Evolutionary conservation across 192 early-diverging fungal genomes (phyloP).

Genomic region (Kappamyces sp.): DNA sequence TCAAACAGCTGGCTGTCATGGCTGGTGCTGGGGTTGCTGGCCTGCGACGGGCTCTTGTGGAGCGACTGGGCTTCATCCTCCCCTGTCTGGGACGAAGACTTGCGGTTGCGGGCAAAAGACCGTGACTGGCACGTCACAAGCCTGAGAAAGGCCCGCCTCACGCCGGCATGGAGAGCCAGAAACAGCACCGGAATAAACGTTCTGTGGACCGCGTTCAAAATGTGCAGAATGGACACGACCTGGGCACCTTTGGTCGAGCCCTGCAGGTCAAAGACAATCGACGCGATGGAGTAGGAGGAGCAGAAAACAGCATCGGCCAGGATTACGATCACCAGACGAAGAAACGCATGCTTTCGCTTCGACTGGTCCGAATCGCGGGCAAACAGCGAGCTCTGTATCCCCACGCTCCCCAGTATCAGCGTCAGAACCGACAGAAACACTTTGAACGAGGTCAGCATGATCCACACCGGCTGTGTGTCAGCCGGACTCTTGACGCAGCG

Average conservation of each 20-base stretch:
- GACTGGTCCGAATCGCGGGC: not conserved
- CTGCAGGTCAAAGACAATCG: not conserved
- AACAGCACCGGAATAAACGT: slow-evolving; percentile 2
- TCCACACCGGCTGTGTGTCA: too few relatives aligned
- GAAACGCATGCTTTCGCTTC: not conserved
- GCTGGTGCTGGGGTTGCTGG: not conserved
- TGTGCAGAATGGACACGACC: not conserved
- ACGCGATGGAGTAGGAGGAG: not conserved
- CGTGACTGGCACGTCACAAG: not conserved
- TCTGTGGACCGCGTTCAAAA: not conserved
- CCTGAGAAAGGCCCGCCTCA: not conserved
- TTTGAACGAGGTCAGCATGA: too few relatives aligned
- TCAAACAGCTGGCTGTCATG: slow-evolving; percentile 3
- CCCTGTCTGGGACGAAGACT: not conserved
- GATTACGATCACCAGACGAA: not conserved
- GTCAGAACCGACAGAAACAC: too few relatives aligned
- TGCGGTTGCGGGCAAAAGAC: not conserved
- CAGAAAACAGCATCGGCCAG: not conserved
- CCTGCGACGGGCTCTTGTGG: not conserved
- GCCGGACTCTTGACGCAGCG: too few relatives aligned
- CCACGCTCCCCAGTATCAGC: too few relatives aligned
- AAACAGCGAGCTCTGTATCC: too few relatives aligned
- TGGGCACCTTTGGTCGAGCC: not conserved
- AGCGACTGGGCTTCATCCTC: not conserved
- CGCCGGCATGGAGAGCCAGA: slow-evolving; percentile 2